These are phyloP conservation scores for Penicillium freii DNA, from an alignment of 2,329 filamentous ascomycete species.

Conservation along the genomic window DNA sequence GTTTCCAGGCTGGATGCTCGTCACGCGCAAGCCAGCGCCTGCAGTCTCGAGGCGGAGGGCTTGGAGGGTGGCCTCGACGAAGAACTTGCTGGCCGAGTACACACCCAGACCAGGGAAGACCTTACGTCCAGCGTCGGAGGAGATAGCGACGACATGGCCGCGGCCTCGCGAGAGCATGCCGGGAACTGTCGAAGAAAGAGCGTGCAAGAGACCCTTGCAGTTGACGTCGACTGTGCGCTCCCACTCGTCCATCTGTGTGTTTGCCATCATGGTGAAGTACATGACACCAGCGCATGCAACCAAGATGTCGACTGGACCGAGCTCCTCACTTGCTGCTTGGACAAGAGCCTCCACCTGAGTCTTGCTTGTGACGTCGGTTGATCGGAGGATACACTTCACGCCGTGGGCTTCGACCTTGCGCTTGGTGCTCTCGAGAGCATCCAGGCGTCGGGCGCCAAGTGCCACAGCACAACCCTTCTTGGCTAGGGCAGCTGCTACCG, in stretches of 20 bases:
- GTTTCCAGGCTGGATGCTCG: constrained; percentile 74
- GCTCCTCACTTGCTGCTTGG: constrained; percentile 55
- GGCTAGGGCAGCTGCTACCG: constrained; percentile 67
- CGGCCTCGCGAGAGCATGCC: constrained; percentile 66
- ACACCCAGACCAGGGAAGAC: constrained; percentile 79
- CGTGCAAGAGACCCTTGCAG: constrained; percentile 78
- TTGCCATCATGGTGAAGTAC: constrained; percentile 88
- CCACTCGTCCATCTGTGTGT: constrained; percentile 71
- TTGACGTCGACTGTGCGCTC: constrained; percentile 80
- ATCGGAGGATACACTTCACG: constrained; percentile 65
- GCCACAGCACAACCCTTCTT: constrained; percentile 70
- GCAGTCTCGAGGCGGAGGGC: constrained; percentile 72
- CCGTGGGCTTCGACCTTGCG: constrained; percentile 56
- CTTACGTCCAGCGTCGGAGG: constrained; percentile 77
- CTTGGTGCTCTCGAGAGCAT: constrained; percentile 67
- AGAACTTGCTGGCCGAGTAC: constrained; percentile 81
- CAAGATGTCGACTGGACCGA: constrained; percentile 75
- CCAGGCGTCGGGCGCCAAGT: constrained; percentile 67
- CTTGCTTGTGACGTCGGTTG: constrained; percentile 70
- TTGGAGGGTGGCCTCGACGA: constrained; percentile 79
- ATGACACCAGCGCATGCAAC: constrained; percentile 79
- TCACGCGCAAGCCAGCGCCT: constrained; percentile 69
- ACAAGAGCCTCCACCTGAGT: constrained; percentile 67
- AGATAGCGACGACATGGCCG: constrained; percentile 77
- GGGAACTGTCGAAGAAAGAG: constrained; percentile 67